These are phyloP conservation scores for Tuber brumale DNA, from an alignment of 495 filamentous ascomycete genomes.

Conservation along the genomic window DNA sequence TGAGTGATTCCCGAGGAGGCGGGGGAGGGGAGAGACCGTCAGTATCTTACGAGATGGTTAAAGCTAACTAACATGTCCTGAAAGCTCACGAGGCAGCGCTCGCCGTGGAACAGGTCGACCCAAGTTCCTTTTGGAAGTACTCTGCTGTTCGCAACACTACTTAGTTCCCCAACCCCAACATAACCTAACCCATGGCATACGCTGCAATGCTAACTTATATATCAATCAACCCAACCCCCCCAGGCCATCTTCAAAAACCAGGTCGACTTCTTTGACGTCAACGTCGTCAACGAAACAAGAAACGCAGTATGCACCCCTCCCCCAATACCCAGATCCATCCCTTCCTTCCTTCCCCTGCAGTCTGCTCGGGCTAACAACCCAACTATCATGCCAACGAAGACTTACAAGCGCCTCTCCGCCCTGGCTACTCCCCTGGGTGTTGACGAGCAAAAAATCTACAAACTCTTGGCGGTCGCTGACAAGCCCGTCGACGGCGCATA, in stretches of 20 bases:
- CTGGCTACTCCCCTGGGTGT: slow-evolving; percentile 61
- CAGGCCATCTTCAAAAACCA: slow-evolving; percentile 62
- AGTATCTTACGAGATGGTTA: not conserved
- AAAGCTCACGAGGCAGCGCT: slow-evolving; percentile 72
- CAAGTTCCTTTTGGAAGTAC: slow-evolving; percentile 70
- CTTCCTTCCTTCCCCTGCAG: not conserved
- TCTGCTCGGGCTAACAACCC: not conserved
- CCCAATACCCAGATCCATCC: not conserved
- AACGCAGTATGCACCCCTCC: slow-evolving; percentile 47
- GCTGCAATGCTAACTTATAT: not conserved
- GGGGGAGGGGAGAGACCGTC: not conserved
- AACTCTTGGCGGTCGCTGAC: slow-evolving; percentile 58
- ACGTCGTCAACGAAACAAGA: slow-evolving; percentile 69
- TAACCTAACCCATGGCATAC: not conserved
- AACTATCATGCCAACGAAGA: slow-evolving; percentile 43
- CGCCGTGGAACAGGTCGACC: slow-evolving; percentile 62
- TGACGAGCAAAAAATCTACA: slow-evolving; percentile 57
- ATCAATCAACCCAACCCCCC: not conserved
- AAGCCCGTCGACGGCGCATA: slow-evolving; percentile 55
- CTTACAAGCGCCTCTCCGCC: slow-evolving; percentile 69
- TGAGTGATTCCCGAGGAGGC: slow-evolving; percentile 14
- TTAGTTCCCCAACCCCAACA: not conserved
- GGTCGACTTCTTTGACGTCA: slow-evolving; percentile 71
- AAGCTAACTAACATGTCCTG: not conserved
- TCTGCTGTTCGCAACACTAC: slow-evolving; percentile 45